Conservation (phyloP, 495 filamentous ascomycete species). For the Margaritispora aquatica region DNA sequence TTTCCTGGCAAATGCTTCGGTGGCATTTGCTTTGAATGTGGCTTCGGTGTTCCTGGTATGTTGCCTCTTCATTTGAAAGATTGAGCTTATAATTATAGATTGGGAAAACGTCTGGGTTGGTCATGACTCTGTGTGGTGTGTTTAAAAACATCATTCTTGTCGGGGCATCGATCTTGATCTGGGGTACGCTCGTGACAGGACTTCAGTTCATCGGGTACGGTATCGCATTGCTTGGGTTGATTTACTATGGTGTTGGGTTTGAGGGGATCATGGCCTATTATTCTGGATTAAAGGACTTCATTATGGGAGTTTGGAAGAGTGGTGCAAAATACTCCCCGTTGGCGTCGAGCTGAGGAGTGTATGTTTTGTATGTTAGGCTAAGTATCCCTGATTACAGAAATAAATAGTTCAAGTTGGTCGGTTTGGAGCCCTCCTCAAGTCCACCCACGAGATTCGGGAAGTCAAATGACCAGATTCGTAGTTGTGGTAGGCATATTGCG, state of each 20-base stretch:
- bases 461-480: no score
- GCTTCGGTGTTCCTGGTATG: slow-evolving; percentile 66
- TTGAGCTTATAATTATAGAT: slow-evolving; percentile 41
- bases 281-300: not conserved
- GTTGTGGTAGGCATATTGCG: no score
- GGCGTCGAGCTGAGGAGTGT: not conserved
- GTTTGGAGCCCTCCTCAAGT: no score
- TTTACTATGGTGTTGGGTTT: slow-evolving; percentile 60
- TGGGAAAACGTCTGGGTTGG: slow-evolving; percentile 69
- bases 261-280: not conserved
- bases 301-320: not conserved
- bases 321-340: not conserved
- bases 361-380: no score
- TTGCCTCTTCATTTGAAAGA: slow-evolving; percentile 10
- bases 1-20: slow-evolving; percentile 60
- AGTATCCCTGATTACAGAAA: no score
- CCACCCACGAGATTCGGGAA: no score
- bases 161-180: slow-evolving; percentile 55
- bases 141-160: slow-evolving; percentile 74
- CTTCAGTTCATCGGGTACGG: slow-evolving; percentile 61
- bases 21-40: slow-evolving; percentile 74
- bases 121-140: slow-evolving; percentile 69
- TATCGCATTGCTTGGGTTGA: slow-evolving; percentile 55
- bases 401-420: no score
- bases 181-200: slow-evolving; percentile 50